These are phyloP conservation scores for Thermomucor indicae-seudaticae DNA, from an alignment of 371 early-diverging fungal genomes.

Conservation along the genomic window DNA sequence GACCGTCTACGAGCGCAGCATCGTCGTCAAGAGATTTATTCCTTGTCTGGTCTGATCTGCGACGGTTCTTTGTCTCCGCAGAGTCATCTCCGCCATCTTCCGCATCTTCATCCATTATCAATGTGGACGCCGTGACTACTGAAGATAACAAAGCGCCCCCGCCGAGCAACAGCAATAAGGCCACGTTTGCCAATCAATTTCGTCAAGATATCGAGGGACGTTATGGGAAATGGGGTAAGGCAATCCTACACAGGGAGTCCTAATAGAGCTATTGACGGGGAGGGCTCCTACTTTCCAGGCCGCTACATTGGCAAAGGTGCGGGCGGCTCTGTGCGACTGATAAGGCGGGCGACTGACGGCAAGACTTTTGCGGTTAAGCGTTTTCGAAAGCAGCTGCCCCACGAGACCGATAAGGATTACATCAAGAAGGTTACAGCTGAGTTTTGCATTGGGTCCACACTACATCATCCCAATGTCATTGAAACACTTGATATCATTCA, in stretches of 20 bases:
- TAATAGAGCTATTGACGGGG: not conserved
- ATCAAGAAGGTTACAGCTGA: slow-evolving; percentile 81
- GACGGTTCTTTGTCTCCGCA: slow-evolving; percentile 21
- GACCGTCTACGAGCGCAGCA: not conserved
- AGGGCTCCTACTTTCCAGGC: too few relatives aligned
- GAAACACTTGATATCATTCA: slow-evolving; percentile 82
- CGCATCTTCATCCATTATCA: slow-evolving; percentile 1
- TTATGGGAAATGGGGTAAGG: slow-evolving; percentile 30
- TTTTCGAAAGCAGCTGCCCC: slow-evolving; percentile 67
- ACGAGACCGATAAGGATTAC: slow-evolving; percentile 74
- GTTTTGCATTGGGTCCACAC: slow-evolving; percentile 78
- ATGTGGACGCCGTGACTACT: not conserved
- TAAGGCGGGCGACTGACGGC: slow-evolving; percentile 46
- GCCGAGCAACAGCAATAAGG: not conserved
- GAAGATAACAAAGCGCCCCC: not conserved
- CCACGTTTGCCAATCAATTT: slow-evolving; percentile 25
- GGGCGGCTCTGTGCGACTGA: slow-evolving; percentile 71
- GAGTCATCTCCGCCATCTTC: slow-evolving; percentile 11
- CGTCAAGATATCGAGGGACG: slow-evolving; percentile 21
- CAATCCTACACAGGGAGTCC: not conserved
- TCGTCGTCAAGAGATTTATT: slow-evolving; percentile 9
- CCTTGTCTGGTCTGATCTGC: slow-evolving; percentile 20
- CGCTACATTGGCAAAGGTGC: slow-evolving; percentile 73
- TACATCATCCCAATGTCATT: slow-evolving; percentile 84
- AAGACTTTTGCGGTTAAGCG: slow-evolving; percentile 79